Evolutionary conservation across 73 alveolate species (phyloP).

Genomic region (Effrenium voratum): DNA sequence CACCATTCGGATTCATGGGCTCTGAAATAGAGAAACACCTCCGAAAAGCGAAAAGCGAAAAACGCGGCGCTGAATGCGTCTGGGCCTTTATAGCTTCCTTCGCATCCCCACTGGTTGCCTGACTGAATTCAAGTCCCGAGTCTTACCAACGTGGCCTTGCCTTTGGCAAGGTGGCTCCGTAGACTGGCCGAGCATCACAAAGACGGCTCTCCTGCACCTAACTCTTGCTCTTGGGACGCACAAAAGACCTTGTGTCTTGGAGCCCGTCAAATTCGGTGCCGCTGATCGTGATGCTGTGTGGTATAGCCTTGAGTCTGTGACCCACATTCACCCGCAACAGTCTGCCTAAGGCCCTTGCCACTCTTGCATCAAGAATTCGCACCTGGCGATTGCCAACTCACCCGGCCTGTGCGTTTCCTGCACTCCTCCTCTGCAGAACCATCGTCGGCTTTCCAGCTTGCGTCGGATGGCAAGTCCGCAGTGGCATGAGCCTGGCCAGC

Average conservation of each 20-base stretch:
- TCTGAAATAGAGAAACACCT: conserved; percentile 63
- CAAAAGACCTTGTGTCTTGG: not conserved
- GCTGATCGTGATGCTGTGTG: conserved; percentile 23
- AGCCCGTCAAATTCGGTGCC: conserved; percentile 16
- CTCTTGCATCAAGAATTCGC: conserved; percentile 38
- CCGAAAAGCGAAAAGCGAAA: too few relatives aligned
- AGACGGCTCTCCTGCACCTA: conserved; percentile 65
- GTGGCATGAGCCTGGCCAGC: not conserved
- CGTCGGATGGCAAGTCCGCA: conserved; percentile 19
- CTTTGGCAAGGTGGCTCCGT: not conserved
- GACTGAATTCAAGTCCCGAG: too few relatives aligned
- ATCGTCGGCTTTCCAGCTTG: conserved; percentile 26
- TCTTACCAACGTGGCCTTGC: not conserved
- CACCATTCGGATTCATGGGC: conserved; percentile 87
- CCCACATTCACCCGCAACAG: not conserved
- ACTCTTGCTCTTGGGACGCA: too few relatives aligned
- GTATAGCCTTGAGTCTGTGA: not conserved
- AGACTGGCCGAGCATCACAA: conserved; percentile 85
- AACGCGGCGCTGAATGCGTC: not conserved
- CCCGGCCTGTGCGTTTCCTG: not conserved
- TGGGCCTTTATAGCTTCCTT: not conserved
- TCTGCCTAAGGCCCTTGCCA: not conserved
- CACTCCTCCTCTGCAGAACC: conserved; percentile 37
- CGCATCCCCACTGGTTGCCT: not conserved
- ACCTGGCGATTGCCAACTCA: not conserved